Evolutionary conservation across 2,329 filamentous ascomycete genomes (phyloP), one percentile per base, ranked within the genome.

Genomic region (Colletotrichum falcatum): DNA sequence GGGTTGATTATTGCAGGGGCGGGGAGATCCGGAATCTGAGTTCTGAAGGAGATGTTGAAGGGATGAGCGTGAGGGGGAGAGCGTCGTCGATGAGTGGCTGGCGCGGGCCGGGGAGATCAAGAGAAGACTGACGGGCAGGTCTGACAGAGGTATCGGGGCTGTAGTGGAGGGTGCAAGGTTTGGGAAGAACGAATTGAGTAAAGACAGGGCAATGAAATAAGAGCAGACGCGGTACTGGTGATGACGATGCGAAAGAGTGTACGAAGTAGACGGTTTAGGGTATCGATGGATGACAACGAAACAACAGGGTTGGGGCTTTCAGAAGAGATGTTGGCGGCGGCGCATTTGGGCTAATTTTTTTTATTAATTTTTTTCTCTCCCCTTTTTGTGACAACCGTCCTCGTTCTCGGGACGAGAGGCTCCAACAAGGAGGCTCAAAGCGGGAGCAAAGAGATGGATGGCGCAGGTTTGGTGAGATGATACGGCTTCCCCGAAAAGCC

Each of bases 401-500:
- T 66, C 37, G 20, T n/a, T 5, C 3, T 46, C 44, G 44, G 51
- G 51, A 18, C n/a, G 11, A 35, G 30, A 35, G 18, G 30, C 53
- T 64, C 65, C 51, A 58, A 54, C 28, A 30, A 37, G 61, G 33
- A 28, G 12, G 35, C 44, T 51, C 35, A 11, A 46, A 44, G 44
- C 46, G 30, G 56, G 28, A 44, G 65, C 60, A 61, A 54, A 58
- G 37, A n/a, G 49, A 70, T 54, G 56, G 26, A 55, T 68, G 39
- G 61, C 53, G 56, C 20, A 37, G 44, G 28, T 20, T 44, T 48
- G 63, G 46, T 28, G 62, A 39, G 46, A 58, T 59, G 49, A 61
- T 58, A 64, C 67, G 67, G 67, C 67, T 67, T 70, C 63, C 64
- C 67, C 67, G 63, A 70, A 70, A 65, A 42, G 67, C 63, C 54